Evolutionary conservation across 257 asterid species (phyloP).

Genomic region (Haberlea rhodopensis): DNA sequence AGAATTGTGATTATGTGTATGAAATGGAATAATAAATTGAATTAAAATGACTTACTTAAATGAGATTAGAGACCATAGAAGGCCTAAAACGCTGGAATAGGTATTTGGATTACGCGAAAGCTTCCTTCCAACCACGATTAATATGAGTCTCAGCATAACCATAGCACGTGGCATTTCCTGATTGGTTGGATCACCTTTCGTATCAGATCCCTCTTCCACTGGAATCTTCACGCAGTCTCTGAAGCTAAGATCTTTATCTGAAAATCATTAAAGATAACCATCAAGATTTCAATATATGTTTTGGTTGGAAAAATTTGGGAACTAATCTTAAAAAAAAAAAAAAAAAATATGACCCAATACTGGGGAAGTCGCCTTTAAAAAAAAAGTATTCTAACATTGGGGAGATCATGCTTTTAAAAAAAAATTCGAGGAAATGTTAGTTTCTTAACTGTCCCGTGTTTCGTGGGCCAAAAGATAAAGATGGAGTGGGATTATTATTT

Average conservation of each 20-base stretch:
- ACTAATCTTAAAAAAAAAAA: too few species aligned
- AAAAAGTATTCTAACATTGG: too few species aligned
- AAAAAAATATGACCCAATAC: too few species aligned
- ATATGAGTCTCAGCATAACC: conserved; percentile 53
- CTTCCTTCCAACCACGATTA: conserved; percentile 63
- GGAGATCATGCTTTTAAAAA: too few species aligned
- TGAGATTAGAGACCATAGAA: conserved; percentile 62
- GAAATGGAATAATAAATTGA: too few species aligned
- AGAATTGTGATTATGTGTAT: too few species aligned
- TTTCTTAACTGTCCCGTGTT: too few species aligned
- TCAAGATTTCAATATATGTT: conserved; percentile 1
- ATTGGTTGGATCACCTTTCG: conserved; percentile 23
- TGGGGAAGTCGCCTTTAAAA: too few species aligned
- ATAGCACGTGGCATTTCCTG: conserved; percentile 59
- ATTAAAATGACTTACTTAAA: conserved; percentile 45
- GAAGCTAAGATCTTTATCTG: conserved; percentile 73
- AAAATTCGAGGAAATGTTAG: too few species aligned
- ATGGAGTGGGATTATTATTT: conserved; percentile 27
- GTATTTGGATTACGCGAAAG: conserved; percentile 78
- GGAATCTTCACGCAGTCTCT: conserved; percentile 48
- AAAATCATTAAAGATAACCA: background rate
- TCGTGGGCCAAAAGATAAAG: conserved; percentile 1
- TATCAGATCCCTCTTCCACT: conserved; percentile 29
- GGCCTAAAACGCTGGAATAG: conserved; percentile 64
- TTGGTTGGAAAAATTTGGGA: too few species aligned